Base-by-base conservation (phyloP, 805 yeast species). In the Pichia nanzhaoensis region DNA sequence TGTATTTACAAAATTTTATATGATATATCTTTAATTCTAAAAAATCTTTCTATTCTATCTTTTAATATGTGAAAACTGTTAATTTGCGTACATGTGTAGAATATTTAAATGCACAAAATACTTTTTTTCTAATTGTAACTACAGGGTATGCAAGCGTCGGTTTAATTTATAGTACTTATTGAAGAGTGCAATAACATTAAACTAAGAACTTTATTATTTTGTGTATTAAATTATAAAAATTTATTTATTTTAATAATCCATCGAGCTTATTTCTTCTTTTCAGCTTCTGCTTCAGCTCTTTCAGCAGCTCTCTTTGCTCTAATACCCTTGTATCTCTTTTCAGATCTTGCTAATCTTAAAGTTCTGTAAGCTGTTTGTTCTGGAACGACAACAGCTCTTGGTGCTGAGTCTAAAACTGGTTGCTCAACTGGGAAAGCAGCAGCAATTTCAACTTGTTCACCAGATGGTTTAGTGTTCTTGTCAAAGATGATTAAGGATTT, bases 261-360 rank as follows among this genome's bases (percentile, higher is more conserved):
- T 37, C 34, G 51, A 20, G 49, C 64, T 82, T 86, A 88, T 83
- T 88, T 88, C 90, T 90, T 90, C 91, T 90, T 90, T 68, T 89
- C 96, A 77, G 95, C 95, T 79, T 90, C 99, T 72, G 97, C 98
- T 78, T 88, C 98, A 71, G 96, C 97, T 79, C 80, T 80, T 61
- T 90, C 97, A 69, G 71, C 81, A 67, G 95, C 95, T 78, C 96
- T 85, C 95, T 91, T 93, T 70, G 82, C 98, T 77, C 95, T 89
- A 77, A 80, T 77, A 80, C 99, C 99, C 71, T 73, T 78, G 84
- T 78, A 84, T 74, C 79, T 88, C 82, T 91, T 88, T 65, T 85
- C 86, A 61, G 95, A 82, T 80, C 93, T 86, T 58, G 98, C 98
- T 66, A 77, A 73, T 77, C 98, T 87, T 71, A 93, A 85, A 65